Conservation (phyloP, 78 protist species). For the Emiliania huxleyi region DNA sequence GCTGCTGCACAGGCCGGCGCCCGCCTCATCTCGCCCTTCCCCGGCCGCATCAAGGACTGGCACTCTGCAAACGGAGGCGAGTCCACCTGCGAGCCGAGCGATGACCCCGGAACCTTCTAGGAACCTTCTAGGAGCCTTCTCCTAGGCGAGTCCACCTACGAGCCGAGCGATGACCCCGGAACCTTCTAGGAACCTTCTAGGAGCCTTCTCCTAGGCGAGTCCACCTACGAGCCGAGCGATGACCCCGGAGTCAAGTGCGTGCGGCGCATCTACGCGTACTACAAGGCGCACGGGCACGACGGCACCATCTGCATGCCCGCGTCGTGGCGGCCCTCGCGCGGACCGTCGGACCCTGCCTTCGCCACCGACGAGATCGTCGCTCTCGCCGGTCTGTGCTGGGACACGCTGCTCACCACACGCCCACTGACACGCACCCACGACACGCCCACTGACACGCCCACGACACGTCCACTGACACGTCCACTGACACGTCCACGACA, state of each 20-base stretch:
- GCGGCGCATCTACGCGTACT: constrained; percentile 16
- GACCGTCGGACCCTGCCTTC: not conserved
- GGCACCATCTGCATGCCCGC: constrained; percentile 49
- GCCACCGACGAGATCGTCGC: constrained; percentile 38
- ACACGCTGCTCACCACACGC: too few relatives aligned
- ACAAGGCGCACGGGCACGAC: constrained; percentile 34
- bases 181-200: too few relatives aligned
- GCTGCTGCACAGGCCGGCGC: constrained; percentile 36
- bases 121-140: too few relatives aligned
- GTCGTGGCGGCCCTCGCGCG: constrained; percentile 47
- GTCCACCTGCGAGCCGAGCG: not conserved
- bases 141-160: too few relatives aligned
- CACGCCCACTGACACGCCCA: too few relatives aligned
- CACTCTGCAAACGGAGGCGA: not conserved
- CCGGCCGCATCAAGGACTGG: constrained; percentile 55
- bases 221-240: too few relatives aligned
- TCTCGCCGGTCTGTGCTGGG: constrained; percentile 35
- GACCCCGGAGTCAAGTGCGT: constrained; percentile 37
- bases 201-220: too few relatives aligned
- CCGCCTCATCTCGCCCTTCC: constrained; percentile 34
- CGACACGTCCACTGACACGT: too few relatives aligned
- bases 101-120: too few relatives aligned
- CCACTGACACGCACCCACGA: too few relatives aligned
- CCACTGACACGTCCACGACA: too few relatives aligned
- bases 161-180: too few relatives aligned